Percentiles rank a stretch among this genome's conserved stretches.
These are phyloP conservation scores for Myrmaecium sp. DNA, from an alignment of 2,329 filamentous ascomycete species.

Conservation along the genomic window DNA sequence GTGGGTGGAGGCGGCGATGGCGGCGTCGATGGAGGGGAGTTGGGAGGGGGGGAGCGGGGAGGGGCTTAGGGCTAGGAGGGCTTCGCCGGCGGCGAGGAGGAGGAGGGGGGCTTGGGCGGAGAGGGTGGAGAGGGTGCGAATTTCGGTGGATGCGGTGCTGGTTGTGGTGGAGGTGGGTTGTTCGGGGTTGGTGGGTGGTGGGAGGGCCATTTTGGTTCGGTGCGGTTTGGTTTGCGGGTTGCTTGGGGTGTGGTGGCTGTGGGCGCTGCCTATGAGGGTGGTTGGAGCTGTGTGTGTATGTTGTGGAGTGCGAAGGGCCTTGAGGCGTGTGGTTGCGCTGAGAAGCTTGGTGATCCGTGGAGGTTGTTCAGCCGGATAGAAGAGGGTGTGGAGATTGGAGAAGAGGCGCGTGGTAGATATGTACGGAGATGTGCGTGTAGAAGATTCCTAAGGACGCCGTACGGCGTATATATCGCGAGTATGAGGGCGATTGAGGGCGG, in stretches of 20 bases:
- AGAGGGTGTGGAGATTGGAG: too few relatives aligned
- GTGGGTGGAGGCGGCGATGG: conserved; percentile 35
- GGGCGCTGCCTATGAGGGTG: background rate
- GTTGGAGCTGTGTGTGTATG: conserved; percentile 3
- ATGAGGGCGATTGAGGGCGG: too few relatives aligned
- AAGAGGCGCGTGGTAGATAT: too few relatives aligned
- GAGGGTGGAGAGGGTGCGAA: conserved; percentile 38
- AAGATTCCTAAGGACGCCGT: too few relatives aligned
- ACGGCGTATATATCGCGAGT: too few relatives aligned
- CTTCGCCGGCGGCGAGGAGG: conserved; percentile 41
- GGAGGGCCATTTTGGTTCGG: background rate
- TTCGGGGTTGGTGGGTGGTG: background rate
- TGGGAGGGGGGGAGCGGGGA: conserved; percentile 18
- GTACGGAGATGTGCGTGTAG: too few relatives aligned
- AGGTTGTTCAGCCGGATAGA: too few relatives aligned
- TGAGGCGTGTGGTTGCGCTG: too few relatives aligned
- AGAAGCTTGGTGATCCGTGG: too few relatives aligned
- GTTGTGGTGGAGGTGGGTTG: conserved; percentile 51
- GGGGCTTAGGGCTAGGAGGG: conserved; percentile 46
- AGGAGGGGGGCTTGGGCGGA: conserved; percentile 34
- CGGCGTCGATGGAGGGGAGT: conserved; percentile 17
- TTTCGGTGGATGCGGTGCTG: conserved; percentile 62
- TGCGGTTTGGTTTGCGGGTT: conserved; percentile 4
- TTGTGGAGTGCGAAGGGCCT: too few relatives aligned
- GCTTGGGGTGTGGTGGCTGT: conserved; percentile 1